Base-by-base conservation (phyloP, 495 filamentous ascomycete species). In the Aspergillus campestris region DNA sequence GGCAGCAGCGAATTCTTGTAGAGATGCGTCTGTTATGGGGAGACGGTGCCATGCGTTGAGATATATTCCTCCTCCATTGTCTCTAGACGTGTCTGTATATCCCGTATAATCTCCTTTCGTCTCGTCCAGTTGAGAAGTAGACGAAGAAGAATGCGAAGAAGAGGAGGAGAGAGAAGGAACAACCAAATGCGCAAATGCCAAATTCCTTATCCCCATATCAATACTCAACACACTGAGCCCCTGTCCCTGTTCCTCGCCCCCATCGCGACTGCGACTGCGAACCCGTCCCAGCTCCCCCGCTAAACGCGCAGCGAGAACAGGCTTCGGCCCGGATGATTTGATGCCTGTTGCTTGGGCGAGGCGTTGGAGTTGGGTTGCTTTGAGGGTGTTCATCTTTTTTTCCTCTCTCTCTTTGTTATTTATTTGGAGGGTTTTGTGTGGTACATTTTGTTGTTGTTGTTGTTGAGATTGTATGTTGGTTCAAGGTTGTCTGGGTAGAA, bases 121-220 rank as follows among this genome's bases (percentile, higher is more conserved):
- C 18, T 24, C 18, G 18, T 24, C 18, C 4, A 24, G 4, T 1
- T 24, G 18, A 24, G 18, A 24, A 24, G 18, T 24, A 24, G 18
- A 24, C 18, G 18, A 24, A 24, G 18, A n/a, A n/a, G n/a, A n/a
- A 24, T 24, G 18, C 18, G 18, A 24, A 24, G 2, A 24, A 24
- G 18, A 24, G 1, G 18, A 24, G 12, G 44, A 31, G 32, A 3
- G 31, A 14, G 51, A 11, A 5, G 53, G 48, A 11, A 69, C 53
- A 0, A 49, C 28, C n/a, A 72, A 38, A 61, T 67, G 59, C 31
- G 67, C 65, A 51, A 82, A 88, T 10, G 88, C 90, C 11, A 95
- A 68, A 65, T 92, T 94, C 34, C 79, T 78, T 55, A 96, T 82
- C 35, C 89, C 87, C 77, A 95, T 81, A 64, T 95, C 87, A 54